Evolutionary conservation across 805 yeast genomes (phyloP).

Genomic region (Wickerhamomyces alni): DNA sequence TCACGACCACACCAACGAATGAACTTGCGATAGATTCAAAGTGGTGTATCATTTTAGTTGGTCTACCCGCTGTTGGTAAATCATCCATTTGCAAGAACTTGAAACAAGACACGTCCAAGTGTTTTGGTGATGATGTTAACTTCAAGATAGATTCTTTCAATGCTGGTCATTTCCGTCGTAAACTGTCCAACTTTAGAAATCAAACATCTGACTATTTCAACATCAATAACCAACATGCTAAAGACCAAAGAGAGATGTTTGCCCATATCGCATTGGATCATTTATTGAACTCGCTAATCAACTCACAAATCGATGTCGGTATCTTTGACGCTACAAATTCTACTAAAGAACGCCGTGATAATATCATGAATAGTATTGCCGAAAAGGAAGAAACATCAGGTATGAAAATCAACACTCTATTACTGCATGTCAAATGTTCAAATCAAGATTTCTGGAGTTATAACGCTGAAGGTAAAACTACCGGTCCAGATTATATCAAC

Average conservation of each 20-base stretch:
- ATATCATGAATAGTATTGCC: slow-evolving; percentile 14
- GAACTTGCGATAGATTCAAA: slow-evolving; percentile 29
- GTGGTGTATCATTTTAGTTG: slow-evolving; percentile 65
- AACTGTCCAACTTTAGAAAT: slow-evolving; percentile 26
- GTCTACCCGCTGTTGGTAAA: slow-evolving; percentile 75
- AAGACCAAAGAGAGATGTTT: slow-evolving; percentile 41
- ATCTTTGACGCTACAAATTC: slow-evolving; percentile 61
- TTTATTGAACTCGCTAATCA: slow-evolving; percentile 35
- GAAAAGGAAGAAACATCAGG: slow-evolving; percentile 21
- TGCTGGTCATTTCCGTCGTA: slow-evolving; percentile 69
- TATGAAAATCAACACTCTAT: slow-evolving; percentile 38
- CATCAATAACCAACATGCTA: slow-evolving; percentile 35
- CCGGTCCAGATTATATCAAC: slow-evolving; percentile 53
- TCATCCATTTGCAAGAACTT: slow-evolving; percentile 65
- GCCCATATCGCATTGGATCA: slow-evolving; percentile 46
- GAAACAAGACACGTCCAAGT: slow-evolving; percentile 44
- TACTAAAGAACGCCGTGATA: slow-evolving; percentile 34
- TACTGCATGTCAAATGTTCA: slow-evolving; percentile 57
- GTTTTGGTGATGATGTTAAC: slow-evolving; percentile 8
- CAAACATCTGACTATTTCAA: slow-evolving; percentile 38
- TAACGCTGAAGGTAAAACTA: slow-evolving; percentile 61
- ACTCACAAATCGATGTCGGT: slow-evolving; percentile 42
- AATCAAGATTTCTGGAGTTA: slow-evolving; percentile 45
- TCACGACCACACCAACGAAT: slow-evolving; percentile 23
- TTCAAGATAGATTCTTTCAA: slow-evolving; percentile 48